These are phyloP conservation scores for Dothistroma septosporum DNA, from an alignment of 2,329 filamentous ascomycete species.

Conservation along the genomic window DNA sequence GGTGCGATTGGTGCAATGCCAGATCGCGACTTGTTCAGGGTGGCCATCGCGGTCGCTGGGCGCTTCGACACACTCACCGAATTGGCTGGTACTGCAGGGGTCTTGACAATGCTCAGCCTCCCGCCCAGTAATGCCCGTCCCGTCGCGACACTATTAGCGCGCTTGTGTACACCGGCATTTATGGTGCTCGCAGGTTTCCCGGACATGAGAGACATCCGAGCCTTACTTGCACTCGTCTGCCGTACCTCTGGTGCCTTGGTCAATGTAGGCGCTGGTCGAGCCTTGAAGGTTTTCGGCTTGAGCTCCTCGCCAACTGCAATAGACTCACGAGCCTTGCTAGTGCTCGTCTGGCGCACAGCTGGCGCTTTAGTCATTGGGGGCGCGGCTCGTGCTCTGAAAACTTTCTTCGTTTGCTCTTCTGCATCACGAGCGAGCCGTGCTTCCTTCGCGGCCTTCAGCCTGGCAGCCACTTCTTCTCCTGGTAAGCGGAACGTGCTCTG, in stretches of 20 bases:
- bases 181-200: constrained; percentile 8
- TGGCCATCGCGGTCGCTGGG: constrained; percentile 18
- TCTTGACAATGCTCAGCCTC: constrained; percentile 2
- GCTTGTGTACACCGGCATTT: constrained; percentile 12
- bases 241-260: constrained; percentile 36
- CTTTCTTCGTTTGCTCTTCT: constrained; percentile 34
- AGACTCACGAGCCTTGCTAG: constrained; percentile 43
- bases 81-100: constrained; percentile 5
- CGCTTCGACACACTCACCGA: constrained; percentile 17
- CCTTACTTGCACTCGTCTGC: constrained; percentile 46
- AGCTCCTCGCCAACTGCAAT: constrained; percentile 26
- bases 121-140: constrained; percentile 10
- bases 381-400: constrained; percentile 48
- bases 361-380: constrained; percentile 31
- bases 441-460: constrained; percentile 50
- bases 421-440: constrained; percentile 46
- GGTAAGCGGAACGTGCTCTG: constrained; percentile 50
- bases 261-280: constrained; percentile 40
- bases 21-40: constrained; percentile 4
- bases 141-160: constrained; percentile 26
- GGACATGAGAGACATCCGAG: constrained; percentile 39
- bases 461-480: constrained; percentile 51
- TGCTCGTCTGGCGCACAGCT: constrained; percentile 44
- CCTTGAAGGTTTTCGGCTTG: constrained; percentile 45
- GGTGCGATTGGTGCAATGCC: constrained; percentile 5